Evolutionary conservation across 371 early-diverging fungal species (phyloP).

Genomic region (Capillidium heterosporum): DNA sequence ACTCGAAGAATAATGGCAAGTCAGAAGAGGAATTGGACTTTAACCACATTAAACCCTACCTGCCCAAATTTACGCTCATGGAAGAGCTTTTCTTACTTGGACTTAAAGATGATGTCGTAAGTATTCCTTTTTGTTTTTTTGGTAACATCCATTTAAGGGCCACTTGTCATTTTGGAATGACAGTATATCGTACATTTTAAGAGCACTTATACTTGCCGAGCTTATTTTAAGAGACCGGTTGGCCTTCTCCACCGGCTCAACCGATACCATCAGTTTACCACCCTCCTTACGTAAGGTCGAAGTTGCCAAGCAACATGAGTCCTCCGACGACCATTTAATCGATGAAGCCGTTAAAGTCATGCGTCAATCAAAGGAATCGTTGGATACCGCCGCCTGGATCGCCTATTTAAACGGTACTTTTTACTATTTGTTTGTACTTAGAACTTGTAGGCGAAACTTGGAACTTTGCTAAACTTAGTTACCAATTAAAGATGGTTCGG

Average conservation of each 20-base stretch:
- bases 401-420: slow-evolving; percentile 83
- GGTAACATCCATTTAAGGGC: slow-evolving; percentile 27
- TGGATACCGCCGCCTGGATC: slow-evolving; percentile 83
- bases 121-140: not conserved
- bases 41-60: not conserved
- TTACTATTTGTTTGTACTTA: not conserved
- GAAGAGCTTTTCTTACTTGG: slow-evolving; percentile 88
- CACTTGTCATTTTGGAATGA: slow-evolving; percentile 97
- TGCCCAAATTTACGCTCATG: slow-evolving; percentile 67
- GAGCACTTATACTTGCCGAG: slow-evolving; percentile 90
- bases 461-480: slow-evolving; percentile 89
- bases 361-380: slow-evolving; percentile 38
- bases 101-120: slow-evolving; percentile 81
- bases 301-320: slow-evolving; percentile 45
- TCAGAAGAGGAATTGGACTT: not conserved
- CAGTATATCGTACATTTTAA: slow-evolving; percentile 84
- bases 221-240: slow-evolving; percentile 80
- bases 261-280: slow-evolving; percentile 45
- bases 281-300: slow-evolving; percentile 56
- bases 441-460: slow-evolving; percentile 78
- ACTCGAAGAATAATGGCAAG: not conserved
- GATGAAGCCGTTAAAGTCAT: slow-evolving; percentile 87
- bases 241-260: slow-evolving; percentile 66
- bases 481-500: slow-evolving; percentile 92
- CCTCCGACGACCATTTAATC: slow-evolving; percentile 87